Evolutionary conservation across 805 yeast genomes (phyloP), one percentile per base, ranked within the genome.

Genomic region (Torulaspora gathmanii): DNA sequence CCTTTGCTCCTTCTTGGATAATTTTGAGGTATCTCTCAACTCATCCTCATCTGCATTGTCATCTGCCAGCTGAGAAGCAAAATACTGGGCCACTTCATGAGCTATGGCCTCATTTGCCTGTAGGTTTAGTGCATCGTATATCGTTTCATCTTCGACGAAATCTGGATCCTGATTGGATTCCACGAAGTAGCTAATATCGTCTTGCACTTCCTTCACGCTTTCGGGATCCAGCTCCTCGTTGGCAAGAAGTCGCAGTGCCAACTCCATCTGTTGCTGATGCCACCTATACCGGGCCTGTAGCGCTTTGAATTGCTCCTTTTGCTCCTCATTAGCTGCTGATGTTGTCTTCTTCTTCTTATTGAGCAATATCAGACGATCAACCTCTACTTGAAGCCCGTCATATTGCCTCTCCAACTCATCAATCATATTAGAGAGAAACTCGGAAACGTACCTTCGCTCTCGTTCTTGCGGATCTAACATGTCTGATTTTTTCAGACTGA

Each of bases 91-190:
- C 23, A 72, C 74, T 44, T 73, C 77, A 28, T 74, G 78, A 20
- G 74, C 77, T 28, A 74, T 77, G 29, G 76, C 65, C 36, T 78
- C 80, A 41, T 67, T 64, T 5, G 80, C 83, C 47, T 77, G 83
- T 37, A 91, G 72, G 45, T 83, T 85, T 46, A 91, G 72, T 43
- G 78, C 82, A 52, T 91, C 98, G 66, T 91, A 91, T 52, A 91
- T 80, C n/a, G 87, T 87, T 58, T 90, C 96, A 65, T 91, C 96
- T 59, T 88, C 97, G 27, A 90, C 82, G 63, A 89, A 91, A 56
- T 88, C 95, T 5, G 79, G 87, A 37, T 88, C 96, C 68, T 85
- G 93, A 63, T 90, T 91, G 41, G 87, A 82, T 55, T 91, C 97
- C 20, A 91, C 91, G 64, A 84, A 91, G 69, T 89, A 91, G 56